A percentile compares a stretch with the other conserved stretches of the same genome.
Evolutionary conservation across 1,284 basidiomycete species (phyloP).

Genomic region (Malassezia caprae): DNA sequence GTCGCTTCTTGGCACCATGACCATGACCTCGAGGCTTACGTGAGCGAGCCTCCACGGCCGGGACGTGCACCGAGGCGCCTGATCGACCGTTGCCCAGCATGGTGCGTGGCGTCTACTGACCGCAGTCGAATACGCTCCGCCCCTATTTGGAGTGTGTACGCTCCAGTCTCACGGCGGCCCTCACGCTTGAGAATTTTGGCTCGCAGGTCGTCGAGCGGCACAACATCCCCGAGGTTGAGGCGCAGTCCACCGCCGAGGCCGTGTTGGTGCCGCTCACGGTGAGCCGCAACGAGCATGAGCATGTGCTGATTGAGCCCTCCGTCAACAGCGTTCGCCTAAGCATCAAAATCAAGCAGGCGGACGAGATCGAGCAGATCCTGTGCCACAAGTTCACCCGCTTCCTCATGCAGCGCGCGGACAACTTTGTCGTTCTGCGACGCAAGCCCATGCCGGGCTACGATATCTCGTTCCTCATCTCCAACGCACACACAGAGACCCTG

Average conservation of each 20-base stretch:
- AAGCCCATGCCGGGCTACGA: conserved; percentile 86
- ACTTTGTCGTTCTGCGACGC: conserved; percentile 85
- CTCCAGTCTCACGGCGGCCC: conserved; percentile 87
- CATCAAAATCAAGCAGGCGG: conserved; percentile 98
- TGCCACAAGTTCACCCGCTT: conserved; percentile 99
- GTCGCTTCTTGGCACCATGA: neutral
- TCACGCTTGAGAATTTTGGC: conserved; percentile 93
- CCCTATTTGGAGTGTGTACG: conserved; percentile 93
- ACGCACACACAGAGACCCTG: conserved; percentile 92
- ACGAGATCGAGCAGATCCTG: conserved; percentile 93
- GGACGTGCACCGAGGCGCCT: neutral
- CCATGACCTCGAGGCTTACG: neutral
- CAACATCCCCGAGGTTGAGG: conserved; percentile 66
- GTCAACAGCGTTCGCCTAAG: conserved; percentile 92
- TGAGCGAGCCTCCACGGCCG: neutral
- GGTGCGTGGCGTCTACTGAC: conserved; percentile 11
- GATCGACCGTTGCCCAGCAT: neutral
- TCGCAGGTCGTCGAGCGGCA: conserved; percentile 94
- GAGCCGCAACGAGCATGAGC: conserved; percentile 90
- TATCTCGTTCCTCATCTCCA: conserved; percentile 96
- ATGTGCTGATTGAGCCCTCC: conserved; percentile 88
- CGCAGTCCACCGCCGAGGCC: conserved; percentile 54
- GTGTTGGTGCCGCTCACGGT: conserved; percentile 84
- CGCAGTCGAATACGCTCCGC: conserved; percentile 60
- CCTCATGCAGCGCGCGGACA: conserved; percentile 96